phyloP scores from a whole-genome alignment of 305 asterid genomes.

The Ilex paraguariensis region DNA sequence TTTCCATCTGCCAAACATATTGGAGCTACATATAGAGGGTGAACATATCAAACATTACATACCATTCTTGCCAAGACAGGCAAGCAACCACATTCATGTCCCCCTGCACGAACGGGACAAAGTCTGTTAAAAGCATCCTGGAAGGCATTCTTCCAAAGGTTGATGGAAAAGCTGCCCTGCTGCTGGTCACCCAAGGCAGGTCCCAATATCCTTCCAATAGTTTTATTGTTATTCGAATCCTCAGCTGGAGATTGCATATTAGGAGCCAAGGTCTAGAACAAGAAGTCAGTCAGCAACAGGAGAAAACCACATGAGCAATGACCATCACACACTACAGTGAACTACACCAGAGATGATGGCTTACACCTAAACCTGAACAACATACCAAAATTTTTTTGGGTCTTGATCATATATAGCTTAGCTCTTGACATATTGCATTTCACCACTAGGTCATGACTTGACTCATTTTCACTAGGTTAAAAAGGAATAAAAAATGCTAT shows the following conservation, averaged over 20 bases:
- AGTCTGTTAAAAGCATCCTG: slow-evolving; percentile 76
- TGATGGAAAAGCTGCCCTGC: slow-evolving; percentile 74
- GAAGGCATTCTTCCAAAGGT: slow-evolving; percentile 81
- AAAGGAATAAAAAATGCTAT: too few species aligned
- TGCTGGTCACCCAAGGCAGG: slow-evolving; percentile 73
- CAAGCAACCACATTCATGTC: slow-evolving; percentile 95
- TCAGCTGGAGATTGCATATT: slow-evolving; percentile 75
- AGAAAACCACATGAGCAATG: not conserved
- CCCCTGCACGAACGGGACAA: slow-evolving; percentile 89
- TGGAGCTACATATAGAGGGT: not conserved
- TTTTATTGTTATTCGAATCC: slow-evolving; percentile 33
- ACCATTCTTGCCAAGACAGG: slow-evolving; percentile 88
- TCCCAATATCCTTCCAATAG: slow-evolving; percentile 45
- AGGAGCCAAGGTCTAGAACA: slow-evolving; percentile 77
- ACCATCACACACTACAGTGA: too few species aligned
- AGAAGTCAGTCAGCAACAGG: slow-evolving; percentile 9
- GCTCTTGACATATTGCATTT: too few species aligned
- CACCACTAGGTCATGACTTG: too few species aligned
- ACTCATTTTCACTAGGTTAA: too few species aligned
- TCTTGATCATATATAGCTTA: too few species aligned
- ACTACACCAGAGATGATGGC: too few species aligned
- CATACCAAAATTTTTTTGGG: too few species aligned
- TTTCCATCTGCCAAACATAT: slow-evolving; percentile 1
- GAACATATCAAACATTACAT: slow-evolving; percentile 16
- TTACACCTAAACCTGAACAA: too few species aligned